phyloP scores from a whole-genome alignment of 106 monocot genomes.

The Narthecium ossifragum region DNA sequence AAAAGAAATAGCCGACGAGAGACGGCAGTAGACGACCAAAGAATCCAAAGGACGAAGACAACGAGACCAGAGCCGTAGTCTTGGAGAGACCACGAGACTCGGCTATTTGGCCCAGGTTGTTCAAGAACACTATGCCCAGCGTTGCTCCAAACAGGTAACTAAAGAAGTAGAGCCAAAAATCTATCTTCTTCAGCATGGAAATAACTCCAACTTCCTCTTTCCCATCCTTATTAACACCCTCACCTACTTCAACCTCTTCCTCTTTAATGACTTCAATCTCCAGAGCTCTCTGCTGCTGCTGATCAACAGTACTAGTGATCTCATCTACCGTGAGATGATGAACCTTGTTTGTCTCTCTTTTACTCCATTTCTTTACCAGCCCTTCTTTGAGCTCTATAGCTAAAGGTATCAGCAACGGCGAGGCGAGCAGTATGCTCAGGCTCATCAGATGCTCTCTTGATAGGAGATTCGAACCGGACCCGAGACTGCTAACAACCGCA shows the following conservation, averaged over 20 bases:
- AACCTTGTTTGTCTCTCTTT: too few species aligned
- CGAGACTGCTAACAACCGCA: conserved; percentile 46
- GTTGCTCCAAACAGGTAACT: conserved; percentile 14
- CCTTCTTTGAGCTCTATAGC: conserved; percentile 19
- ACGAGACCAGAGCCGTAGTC: conserved; percentile 1
- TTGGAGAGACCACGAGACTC: conserved; percentile 7
- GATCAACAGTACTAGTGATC: too few species aligned
- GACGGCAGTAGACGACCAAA: conserved; percentile 14
- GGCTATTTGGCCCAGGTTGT: conserved; percentile 19
- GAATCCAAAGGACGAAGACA: conserved; percentile 21
- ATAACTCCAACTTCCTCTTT: conserved; percentile 26
- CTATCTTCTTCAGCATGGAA: conserved; percentile 28
- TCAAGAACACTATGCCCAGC: conserved; percentile 14
- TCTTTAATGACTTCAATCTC: conserved; percentile 20
- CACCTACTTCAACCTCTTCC: conserved; percentile 6
- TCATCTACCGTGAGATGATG: too few species aligned
- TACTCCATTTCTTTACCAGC: conserved; percentile 14
- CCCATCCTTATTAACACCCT: neutral
- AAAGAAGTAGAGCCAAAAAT: conserved; percentile 56
- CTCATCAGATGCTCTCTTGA: conserved; percentile 32
- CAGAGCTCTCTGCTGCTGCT: conserved; percentile 27
- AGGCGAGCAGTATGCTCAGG: conserved; percentile 26
- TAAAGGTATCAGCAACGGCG: conserved; percentile 26
- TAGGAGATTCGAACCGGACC: conserved; percentile 18
- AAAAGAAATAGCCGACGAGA: neutral